Evolutionary conservation across 176 grass and related monocot genomes (phyloP).

Genomic region (Musa schizocarpa): DNA sequence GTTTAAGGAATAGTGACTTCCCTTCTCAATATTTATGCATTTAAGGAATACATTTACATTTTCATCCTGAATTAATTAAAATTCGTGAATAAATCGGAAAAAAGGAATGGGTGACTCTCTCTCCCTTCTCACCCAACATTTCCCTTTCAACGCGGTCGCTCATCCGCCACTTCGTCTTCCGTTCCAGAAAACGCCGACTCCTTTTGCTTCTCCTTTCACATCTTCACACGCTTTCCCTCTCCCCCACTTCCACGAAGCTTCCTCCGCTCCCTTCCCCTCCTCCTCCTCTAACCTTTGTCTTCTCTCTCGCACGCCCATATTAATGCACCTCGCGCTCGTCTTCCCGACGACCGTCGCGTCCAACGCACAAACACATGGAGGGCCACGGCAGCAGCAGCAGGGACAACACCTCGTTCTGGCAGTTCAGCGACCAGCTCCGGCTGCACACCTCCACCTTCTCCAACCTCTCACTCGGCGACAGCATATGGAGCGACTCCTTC

Average conservation of each 20-base stretch:
- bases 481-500: conserved; percentile 62
- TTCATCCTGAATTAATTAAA: too few species aligned
- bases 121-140: too few species aligned
- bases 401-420: conserved; percentile 47
- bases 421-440: conserved; percentile 92
- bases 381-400: neutral
- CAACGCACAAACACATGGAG: neutral
- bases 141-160: too few species aligned
- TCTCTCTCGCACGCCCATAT: too few species aligned
- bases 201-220: neutral
- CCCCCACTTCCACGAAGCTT: neutral
- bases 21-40: too few species aligned
- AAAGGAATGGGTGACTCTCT: too few species aligned
- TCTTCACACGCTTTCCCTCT: conserved; percentile 11
- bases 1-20: too few species aligned
- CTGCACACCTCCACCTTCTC: conserved; percentile 70
- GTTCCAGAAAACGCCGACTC: too few species aligned
- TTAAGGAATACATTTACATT: too few species aligned
- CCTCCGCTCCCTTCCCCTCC: neutral
- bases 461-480: conserved; percentile 65
- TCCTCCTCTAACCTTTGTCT: neutral
- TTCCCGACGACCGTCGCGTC: too few species aligned
- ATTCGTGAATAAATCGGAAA: too few species aligned
- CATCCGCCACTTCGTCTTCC: too few species aligned
- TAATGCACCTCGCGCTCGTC: neutral